phyloP scores from a whole-genome alignment of 768 basidiomycete species.

The Leccinum aurantiacum region DNA sequence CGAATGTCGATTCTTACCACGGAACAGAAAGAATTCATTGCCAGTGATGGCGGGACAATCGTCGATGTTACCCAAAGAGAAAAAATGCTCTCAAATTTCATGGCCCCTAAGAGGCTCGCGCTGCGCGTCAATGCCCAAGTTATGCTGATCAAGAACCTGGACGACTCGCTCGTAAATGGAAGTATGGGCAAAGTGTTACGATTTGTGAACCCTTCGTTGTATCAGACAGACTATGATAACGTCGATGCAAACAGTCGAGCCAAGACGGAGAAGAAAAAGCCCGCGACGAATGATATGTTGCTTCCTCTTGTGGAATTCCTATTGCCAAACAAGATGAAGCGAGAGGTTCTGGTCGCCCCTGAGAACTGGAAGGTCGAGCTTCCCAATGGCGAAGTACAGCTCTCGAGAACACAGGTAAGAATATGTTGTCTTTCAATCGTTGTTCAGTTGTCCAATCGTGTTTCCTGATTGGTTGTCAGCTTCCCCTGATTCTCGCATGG shows the following conservation, averaged over 20 bases:
- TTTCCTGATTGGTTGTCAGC: conserved; percentile 39
- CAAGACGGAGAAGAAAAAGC: conserved; percentile 33
- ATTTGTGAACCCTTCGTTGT: conserved; percentile 59
- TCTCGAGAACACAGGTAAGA: conserved; percentile 73
- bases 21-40: conserved; percentile 49
- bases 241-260: conserved; percentile 35
- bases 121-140: conserved; percentile 85
- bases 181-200: conserved; percentile 83
- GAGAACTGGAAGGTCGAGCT: conserved; percentile 87
- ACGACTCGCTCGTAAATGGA: conserved; percentile 91
- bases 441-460: not conserved
- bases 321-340: conserved; percentile 53
- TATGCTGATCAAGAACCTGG: conserved; percentile 94
- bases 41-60: conserved; percentile 65
- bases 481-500: conserved; percentile 91
- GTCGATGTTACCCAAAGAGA: conserved; percentile 55
- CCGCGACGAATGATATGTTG: conserved; percentile 34
- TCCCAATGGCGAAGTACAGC: conserved; percentile 83
- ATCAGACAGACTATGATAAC: conserved; percentile 44
- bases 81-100: conserved; percentile 86
- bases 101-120: conserved; percentile 72
- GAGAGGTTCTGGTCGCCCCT: conserved; percentile 58
- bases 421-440: conserved; percentile 1
- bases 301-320: conserved; percentile 81
- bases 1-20: conserved; percentile 65